Evolutionary conservation across 2,329 filamentous ascomycete species (phyloP), one percentile per base, ranked within the genome.

Genomic region (Nemania sp.): DNA sequence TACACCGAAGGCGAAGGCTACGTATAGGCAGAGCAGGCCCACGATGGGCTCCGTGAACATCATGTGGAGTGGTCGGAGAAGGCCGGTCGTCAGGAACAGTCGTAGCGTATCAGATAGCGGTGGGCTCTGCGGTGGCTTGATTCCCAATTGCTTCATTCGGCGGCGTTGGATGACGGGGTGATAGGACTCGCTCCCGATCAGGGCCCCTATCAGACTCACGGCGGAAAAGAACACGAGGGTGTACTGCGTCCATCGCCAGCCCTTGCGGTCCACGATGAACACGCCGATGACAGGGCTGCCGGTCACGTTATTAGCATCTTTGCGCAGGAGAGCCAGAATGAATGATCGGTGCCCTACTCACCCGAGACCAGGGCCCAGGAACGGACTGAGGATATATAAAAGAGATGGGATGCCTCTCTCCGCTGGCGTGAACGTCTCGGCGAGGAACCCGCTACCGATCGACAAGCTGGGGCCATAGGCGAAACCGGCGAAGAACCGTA

Each of bases 21-120:
- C 76, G 65, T 84, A 85, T 0, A 85, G 67, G 43, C 77, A 80
- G 39, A 80, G 72, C 56, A 87, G 84, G 11, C 81, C 80, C 1
- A 88, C 82, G 39, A 90, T 87, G 2, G 87, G 86, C 66, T 90
- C 87, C 1, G 81, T 80, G 42, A 86, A 69, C 7, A 89, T 77
- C 78, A 90, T 86, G 46, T 80, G 78, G 0, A 87, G 17, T 0
- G 85, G 85, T 11, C 83, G 76, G 15, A 83, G 61, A 1, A 84
- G 69, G 1, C 79, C 78, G 1, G 78, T 72, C 0, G 77, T 73
- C 2, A 80, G 61, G 59, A 83, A 81, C 1, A 62, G 17, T 18
- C 64, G 67, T 25, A 77, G 46, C 3, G 68, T 72, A 7, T 67
- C 52, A 0, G 48, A 9, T 3, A 73, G 13, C 0, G 76, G 71